Conservation (phyloP, 192 early-diverging fungal species). For the Coemansia sp. region DNA sequence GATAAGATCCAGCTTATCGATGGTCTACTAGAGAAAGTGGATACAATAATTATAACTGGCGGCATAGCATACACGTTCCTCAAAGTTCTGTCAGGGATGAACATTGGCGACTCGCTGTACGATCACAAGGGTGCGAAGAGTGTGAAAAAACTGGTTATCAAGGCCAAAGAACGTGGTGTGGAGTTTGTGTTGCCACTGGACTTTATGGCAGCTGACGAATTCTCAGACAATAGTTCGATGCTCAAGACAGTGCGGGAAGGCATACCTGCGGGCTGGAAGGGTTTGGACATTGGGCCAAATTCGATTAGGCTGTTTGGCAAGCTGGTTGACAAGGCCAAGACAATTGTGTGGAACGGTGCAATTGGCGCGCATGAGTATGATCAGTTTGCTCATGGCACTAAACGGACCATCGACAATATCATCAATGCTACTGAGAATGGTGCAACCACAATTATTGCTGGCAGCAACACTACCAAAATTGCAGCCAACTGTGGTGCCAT, state of each 20-base stretch:
- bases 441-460: conserved; percentile 89
- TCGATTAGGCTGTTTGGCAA: conserved; percentile 71
- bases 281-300: conserved; percentile 85
- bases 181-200: conserved; percentile 87
- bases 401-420: conserved; percentile 79
- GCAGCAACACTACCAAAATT: conserved; percentile 96
- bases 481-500: conserved; percentile 63
- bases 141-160: conserved; percentile 76
- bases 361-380: conserved; percentile 97
- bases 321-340: conserved; percentile 76
- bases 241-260: conserved; percentile 85
- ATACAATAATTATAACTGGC: conserved; percentile 79
- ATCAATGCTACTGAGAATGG: conserved; percentile 72
- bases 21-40: conserved; percentile 94
- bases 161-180: conserved; percentile 88
- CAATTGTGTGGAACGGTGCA: conserved; percentile 98
- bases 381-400: conserved; percentile 88
- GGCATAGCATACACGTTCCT: conserved; percentile 99
- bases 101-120: conserved; percentile 91
- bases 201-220: conserved; percentile 86
- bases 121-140: conserved; percentile 85
- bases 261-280: conserved; percentile 88
- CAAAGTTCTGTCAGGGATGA: conserved; percentile 81
- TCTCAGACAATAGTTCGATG: conserved; percentile 78
- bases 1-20: conserved; percentile 99